A percentile compares a stretch with the other conserved stretches of the same genome.
Conservation (phyloP, 352 stramenopile genomes). For the Elongisporangium undulatum region DNA sequence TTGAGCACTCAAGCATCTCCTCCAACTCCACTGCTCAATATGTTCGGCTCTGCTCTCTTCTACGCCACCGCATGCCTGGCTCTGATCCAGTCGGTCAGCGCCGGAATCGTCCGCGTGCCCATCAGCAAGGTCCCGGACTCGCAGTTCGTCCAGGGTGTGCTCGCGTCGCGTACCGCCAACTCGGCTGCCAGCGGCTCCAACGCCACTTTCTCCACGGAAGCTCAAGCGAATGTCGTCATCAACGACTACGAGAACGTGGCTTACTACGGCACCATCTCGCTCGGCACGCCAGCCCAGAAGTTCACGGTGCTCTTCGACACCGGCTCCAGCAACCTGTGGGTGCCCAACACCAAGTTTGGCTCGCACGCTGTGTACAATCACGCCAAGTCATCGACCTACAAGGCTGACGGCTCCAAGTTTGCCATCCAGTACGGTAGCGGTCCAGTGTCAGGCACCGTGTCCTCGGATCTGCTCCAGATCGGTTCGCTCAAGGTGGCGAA, state of each 20-base stretch:
- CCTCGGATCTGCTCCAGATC: slow-evolving; percentile 47
- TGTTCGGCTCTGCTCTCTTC: too few species aligned
- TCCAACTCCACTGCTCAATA: too few species aligned
- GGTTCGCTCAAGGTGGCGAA: slow-evolving; percentile 23
- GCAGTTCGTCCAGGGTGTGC: too few species aligned
- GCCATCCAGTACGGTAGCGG: slow-evolving; percentile 87
- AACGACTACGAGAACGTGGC: slow-evolving; percentile 57
- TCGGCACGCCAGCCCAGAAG: slow-evolving; percentile 24
- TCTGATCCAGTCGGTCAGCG: too few species aligned
- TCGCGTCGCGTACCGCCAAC: too few species aligned
- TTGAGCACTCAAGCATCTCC: background rate
- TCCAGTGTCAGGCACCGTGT: slow-evolving; percentile 72
- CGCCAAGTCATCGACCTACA: slow-evolving; percentile 50
- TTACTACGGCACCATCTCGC: slow-evolving; percentile 8
- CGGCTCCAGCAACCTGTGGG: slow-evolving; percentile 27
- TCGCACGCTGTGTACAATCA: slow-evolving; percentile 59
- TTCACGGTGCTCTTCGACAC: slow-evolving; percentile 34
- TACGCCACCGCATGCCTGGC: too few species aligned
- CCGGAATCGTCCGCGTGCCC: too few species aligned
- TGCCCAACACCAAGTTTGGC: slow-evolving; percentile 16
- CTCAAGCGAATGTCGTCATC: background rate
- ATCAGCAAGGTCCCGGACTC: too few species aligned
- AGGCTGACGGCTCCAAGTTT: slow-evolving; percentile 71
- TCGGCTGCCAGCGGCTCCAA: too few species aligned
- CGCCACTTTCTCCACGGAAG: too few species aligned